Evolutionary conservation across 225 moss, liverwort and hornwort genomes (phyloP), one percentile per base, ranked within the genome.

Genomic region (Straminergon stramineum): DNA sequence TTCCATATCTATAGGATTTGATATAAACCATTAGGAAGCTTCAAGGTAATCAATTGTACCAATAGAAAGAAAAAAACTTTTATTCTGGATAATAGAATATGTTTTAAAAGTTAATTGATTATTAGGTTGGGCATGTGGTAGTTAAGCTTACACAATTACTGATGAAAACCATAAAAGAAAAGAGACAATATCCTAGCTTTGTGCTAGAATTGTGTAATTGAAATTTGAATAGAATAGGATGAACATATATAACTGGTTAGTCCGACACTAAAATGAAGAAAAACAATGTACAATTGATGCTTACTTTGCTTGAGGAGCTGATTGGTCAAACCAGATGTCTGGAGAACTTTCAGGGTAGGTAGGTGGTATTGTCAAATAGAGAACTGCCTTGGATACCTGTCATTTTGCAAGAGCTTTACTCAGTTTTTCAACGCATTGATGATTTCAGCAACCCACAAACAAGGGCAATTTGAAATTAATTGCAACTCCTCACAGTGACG

Each of bases 291-390:
- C 57, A 87, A 62, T 57, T 60, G 68, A 66, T 41, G 35, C 92
- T 92, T 91, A 98, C 97, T 94, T 95, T 74, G 94, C 78, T 87
- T 97, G 94, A 88, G 94, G 94, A 82, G 92, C 92, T 91, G 93
- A 92, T 86, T 94, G 76, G 63, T 98, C 97, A 83, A 94, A 93
- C 97, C 95, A 95, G 62, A 94, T 90, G 65, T 80, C 60, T 58
- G 98, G 98, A 76, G 96, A 95, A 85, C 94, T 93, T 91, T 95
- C 95, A 83, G 98, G 98, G 82, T 98, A 98, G 74, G 94, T 97
- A 60, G 97, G 96, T 65, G 94, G 95, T 84, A 98, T 90, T 23
- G 96, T 93, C 85, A 98, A 84, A 90, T 89, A 96, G 22, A 98
- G 93, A 28, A 94, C 93, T 83, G 97, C 97, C 89, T 94, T 93